A percentile compares a stretch with the other conserved stretches of the same genome.
Conservation (phyloP, 2,329 filamentous ascomycete genomes). For the Arachnopeziza araneosa region DNA sequence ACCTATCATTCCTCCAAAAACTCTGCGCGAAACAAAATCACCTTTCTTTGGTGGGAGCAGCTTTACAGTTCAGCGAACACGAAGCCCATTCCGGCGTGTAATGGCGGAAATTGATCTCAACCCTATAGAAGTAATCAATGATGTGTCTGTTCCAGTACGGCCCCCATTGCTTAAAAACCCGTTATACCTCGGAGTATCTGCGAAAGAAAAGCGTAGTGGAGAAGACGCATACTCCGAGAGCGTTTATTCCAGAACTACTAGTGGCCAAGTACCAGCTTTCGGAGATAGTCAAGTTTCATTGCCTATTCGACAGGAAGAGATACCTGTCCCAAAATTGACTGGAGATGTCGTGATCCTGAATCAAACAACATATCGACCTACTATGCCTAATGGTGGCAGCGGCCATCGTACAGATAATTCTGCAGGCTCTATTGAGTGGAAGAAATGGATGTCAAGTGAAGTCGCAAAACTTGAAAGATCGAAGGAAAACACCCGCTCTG, state of each 20-base stretch:
- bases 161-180: conserved; percentile 8
- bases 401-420: conserved; percentile 36
- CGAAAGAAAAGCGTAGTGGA: background rate
- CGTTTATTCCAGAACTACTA: conserved; percentile 30
- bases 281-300: conserved; percentile 18
- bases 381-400: conserved; percentile 12
- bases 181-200: conserved; percentile 1
- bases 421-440: conserved; percentile 49
- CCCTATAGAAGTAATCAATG: conserved; percentile 1
- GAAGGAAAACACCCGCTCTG: conserved; percentile 19
- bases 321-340: conserved; percentile 14
- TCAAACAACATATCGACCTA: conserved; percentile 27
- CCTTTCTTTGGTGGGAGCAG: conserved; percentile 48
- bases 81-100: conserved; percentile 50
- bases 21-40: conserved; percentile 39
- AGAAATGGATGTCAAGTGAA: conserved; percentile 48
- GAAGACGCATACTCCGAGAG: conserved; percentile 26
- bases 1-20: conserved; percentile 14
- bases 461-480: conserved; percentile 41
- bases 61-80: conserved; percentile 46
- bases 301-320: conserved; percentile 8
- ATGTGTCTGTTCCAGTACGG: background rate
- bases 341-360: conserved; percentile 35
- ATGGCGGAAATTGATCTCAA: conserved; percentile 29
- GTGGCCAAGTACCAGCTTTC: conserved; percentile 20